Base-by-base conservation (phyloP, 1,284 basidiomycete genomes). In the Agaricales sp. region DNA sequence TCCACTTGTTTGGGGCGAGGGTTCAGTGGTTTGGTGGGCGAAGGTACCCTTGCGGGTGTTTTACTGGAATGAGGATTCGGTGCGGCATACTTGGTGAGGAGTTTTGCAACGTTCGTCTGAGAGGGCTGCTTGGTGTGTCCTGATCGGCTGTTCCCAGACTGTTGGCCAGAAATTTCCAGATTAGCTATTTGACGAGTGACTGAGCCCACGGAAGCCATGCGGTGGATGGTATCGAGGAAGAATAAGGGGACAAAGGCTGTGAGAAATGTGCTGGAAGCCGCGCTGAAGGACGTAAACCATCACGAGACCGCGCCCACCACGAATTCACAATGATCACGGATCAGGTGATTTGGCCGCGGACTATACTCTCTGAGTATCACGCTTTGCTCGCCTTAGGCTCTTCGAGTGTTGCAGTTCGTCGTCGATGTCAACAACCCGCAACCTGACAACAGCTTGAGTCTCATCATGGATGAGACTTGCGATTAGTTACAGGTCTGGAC, bases 41-140 rank as follows among this genome's bases (percentile, higher is more conserved):
- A 57, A 6, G 58, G 50, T 2, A 59, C 54, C 49, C 52, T 58
- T 35, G 55, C 59, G 41, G 54, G 51, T 20, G 57, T 49, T 67
- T 55, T 69, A 63, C 12, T 57, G 67, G 66, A 51, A 43, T 61
- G 61, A 14, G 74, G 70, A 55, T 77, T 72, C 0, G 82, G 78
- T 3, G 81, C 71, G 4, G 78, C 78, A 53, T 73, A 82, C 62
- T 85, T 85, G 1, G 77, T 76, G 48, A 83, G 69, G 3, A 86
- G 69, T 59, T 82, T 84, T n/a, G 77, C 66, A 24, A 83, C 74
- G 52, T 73, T 78, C 1, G 64, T 61, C 57, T 79, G 74, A 53
- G 71, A 73, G 24, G 74, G 62, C 22, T 76, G 71, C 56, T 82
- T 82, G 19, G 39, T 41, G 18, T 41, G 39, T 6, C 39, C 39